These are phyloP conservation scores for Amanita rubescens DNA, from an alignment of 768 basidiomycete genomes.

Conservation along the genomic window DNA sequence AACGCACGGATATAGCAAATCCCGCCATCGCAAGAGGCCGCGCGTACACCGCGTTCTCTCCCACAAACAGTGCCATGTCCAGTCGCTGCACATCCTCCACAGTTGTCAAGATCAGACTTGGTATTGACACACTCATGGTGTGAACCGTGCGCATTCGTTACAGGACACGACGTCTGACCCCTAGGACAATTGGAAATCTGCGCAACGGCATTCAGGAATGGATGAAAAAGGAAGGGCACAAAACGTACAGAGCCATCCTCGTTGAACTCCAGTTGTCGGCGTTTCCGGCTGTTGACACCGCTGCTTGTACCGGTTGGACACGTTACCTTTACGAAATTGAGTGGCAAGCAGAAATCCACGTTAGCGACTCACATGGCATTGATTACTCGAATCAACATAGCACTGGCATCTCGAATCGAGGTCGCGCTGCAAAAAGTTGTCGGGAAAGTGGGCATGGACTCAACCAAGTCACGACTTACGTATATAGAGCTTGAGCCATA, in stretches of 20 bases:
- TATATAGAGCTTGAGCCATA: no score
- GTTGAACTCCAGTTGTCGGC: background rate
- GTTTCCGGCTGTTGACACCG: background rate
- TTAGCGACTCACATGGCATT: background rate
- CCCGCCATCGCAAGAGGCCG: conserved; percentile 12
- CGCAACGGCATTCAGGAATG: background rate
- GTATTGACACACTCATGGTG: conserved; percentile 14
- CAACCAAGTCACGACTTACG: background rate
- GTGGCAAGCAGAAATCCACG: background rate
- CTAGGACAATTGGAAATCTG: conserved; percentile 4
- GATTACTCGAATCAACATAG: background rate
- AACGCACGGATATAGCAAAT: conserved; percentile 14
- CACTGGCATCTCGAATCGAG: background rate
- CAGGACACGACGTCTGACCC: conserved; percentile 10
- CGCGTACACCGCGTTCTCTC: conserved; percentile 11
- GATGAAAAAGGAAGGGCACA: background rate
- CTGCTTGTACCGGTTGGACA: background rate
- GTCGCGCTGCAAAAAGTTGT: no score
- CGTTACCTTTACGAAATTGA: background rate
- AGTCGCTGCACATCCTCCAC: conserved; percentile 14
- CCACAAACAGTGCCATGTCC: conserved; percentile 14
- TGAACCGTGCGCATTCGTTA: background rate
- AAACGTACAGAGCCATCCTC: background rate
- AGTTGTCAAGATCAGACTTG: conserved; percentile 13
- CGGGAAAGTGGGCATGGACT: no score